Evolutionary conservation across 202 grass and related monocot species (phyloP), one percentile per base, ranked within the genome.

Genomic region (Panicum hallii): DNA sequence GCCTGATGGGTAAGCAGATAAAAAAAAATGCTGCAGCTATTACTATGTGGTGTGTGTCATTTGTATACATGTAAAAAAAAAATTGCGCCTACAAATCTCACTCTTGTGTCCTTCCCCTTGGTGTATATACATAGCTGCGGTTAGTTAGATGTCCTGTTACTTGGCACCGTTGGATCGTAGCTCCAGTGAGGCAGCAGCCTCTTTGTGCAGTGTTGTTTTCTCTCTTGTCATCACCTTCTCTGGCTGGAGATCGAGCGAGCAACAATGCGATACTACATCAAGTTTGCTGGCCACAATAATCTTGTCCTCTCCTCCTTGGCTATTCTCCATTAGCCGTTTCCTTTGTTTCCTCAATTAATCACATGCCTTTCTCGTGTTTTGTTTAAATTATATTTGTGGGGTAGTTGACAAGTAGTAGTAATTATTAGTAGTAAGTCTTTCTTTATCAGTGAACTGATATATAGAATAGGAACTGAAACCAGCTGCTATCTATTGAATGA

Each of bases 101-200:
- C 87, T 81, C 78, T 81, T 75, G 53, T 74, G 64, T 54, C 53
- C 62, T 89, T 85, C 82, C 77, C 53, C 70, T 89, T 81, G 87
- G 87, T 77, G 68, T 84, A 88, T 43, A 19, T 41, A 60, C 56
- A 60, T 81, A 2, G 4, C 34, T 62, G 58, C 30, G 14, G 26
- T 38, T 65, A 49, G 55, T 63, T 89, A 54, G 56, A 14, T 38
- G 71, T 78, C 78, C 16, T 64, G 78, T 66, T 57, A 43, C 23
- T 85, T 72, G 48, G 12, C 20, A 74, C 66, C 23, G 56, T 57
- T 49, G 42, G 60, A 64, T 79, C 9, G 7, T 28, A 77, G 43
- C 70, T 83, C 79, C 34, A 83, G n/a, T 7, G 17, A 74, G 30
- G 43, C 50, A 65, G 77, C 44, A 66, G 48, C 47, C 73, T 62